A percentile compares a stretch with the other conserved stretches of the same genome.
phyloP scores from a whole-genome alignment of 2,329 filamentous ascomycete genomes.

The Neocatenulostroma microsporum region DNA sequence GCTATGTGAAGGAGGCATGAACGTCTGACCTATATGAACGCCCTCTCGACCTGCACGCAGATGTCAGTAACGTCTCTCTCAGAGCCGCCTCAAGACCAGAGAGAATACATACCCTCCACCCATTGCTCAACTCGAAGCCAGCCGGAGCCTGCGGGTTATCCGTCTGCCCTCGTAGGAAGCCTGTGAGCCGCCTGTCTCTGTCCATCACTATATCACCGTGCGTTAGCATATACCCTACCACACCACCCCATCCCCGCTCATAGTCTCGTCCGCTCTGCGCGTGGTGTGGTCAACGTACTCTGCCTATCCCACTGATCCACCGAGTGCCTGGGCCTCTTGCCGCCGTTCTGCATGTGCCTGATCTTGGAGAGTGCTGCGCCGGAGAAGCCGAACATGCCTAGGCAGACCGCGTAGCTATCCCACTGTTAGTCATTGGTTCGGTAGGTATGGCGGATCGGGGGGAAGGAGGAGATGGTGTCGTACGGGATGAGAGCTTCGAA shows the following conservation, averaged over 20 bases:
- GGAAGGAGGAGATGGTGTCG: slow-evolving; percentile 30
- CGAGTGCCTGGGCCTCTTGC: slow-evolving; percentile 53
- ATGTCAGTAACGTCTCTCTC: not conserved
- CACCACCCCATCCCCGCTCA: not conserved
- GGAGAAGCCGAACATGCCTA: slow-evolving; percentile 50
- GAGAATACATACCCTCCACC: slow-evolving; percentile 59
- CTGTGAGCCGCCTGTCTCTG: slow-evolving; percentile 55
- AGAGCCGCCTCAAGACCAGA: not conserved
- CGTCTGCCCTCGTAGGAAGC: slow-evolving; percentile 53
- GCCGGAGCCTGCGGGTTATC: slow-evolving; percentile 51
- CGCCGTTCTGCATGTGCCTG: slow-evolving; percentile 54
- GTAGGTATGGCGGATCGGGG: too few relatives aligned
- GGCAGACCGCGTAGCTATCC: slow-evolving; percentile 9
- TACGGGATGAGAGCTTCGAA: slow-evolving; percentile 58
- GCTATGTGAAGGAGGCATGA: too few relatives aligned
- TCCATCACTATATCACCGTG: slow-evolving; percentile 53
- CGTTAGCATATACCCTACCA: not conserved
- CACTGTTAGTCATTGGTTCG: not conserved
- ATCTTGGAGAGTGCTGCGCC: slow-evolving; percentile 51
- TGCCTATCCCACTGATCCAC: slow-evolving; percentile 59
- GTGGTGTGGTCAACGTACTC: slow-evolving; percentile 33
- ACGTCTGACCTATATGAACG: slow-evolving; percentile 10
- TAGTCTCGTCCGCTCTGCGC: not conserved
- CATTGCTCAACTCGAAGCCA: slow-evolving; percentile 60
- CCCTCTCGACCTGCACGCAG: slow-evolving; percentile 20